phyloP scores from a whole-genome alignment of 1,284 basidiomycete genomes.

The Phenoliferia sp. region DNA sequence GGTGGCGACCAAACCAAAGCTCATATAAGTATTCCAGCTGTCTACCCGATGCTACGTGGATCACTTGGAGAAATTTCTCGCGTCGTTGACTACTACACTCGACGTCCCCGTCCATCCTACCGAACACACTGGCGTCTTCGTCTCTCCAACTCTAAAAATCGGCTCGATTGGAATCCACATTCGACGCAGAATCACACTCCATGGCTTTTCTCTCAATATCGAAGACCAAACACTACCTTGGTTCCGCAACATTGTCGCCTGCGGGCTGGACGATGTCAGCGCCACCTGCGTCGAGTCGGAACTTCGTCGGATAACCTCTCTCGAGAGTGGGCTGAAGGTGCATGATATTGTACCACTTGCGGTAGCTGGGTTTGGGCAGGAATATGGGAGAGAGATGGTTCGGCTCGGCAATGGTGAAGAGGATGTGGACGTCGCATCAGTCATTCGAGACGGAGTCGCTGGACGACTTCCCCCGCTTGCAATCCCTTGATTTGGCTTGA shows the following conservation, averaged over 20 bases:
- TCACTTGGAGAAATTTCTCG: constrained; percentile 45
- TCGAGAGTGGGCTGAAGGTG: constrained; percentile 5
- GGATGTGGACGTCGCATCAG: not conserved
- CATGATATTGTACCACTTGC: constrained; percentile 22
- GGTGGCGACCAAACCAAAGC: not conserved
- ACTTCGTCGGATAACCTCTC: constrained; percentile 4
- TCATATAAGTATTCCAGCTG: constrained; percentile 35
- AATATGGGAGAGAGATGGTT: not conserved
- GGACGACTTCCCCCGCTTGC: not conserved
- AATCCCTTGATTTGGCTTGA: no score
- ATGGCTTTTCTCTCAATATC: constrained; percentile 93
- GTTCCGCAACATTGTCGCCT: constrained; percentile 86
- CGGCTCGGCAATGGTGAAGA: not conserved
- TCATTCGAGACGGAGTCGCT: not conserved
- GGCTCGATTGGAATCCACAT: constrained; percentile 96
- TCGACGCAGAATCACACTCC: constrained; percentile 84
- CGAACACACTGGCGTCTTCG: constrained; percentile 72
- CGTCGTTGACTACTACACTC: constrained; percentile 31
- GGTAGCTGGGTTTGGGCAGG: not conserved
- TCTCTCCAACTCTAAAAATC: constrained; percentile 65
- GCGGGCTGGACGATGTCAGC: constrained; percentile 76
- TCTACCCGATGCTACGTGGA: constrained; percentile 50
- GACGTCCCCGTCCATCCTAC: constrained; percentile 53
- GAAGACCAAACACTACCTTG: constrained; percentile 71
- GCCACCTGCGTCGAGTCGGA: constrained; percentile 22